Conservation (phyloP, 257 asterid genomes). For the Jasminum sambac region DNA sequence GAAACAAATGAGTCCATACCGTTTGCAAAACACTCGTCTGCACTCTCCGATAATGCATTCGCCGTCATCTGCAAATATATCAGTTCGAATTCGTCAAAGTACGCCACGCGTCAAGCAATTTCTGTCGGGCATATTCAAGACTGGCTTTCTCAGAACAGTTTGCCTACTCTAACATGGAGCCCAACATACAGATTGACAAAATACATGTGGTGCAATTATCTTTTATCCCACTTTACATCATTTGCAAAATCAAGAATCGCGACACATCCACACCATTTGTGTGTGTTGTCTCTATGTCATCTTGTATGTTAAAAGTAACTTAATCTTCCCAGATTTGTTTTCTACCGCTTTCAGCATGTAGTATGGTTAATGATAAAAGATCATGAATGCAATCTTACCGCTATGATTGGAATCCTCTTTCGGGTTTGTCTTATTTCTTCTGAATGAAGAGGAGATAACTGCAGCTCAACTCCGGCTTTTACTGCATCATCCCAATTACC, state of each 20-base stretch:
- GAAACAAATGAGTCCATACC: constrained; percentile 96
- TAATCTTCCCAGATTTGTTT: background rate
- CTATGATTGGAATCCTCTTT: constrained; percentile 67
- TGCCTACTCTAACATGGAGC: no score
- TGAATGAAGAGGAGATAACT: constrained; percentile 32
- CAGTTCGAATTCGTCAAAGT: background rate
- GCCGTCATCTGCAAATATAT: constrained; percentile 84
- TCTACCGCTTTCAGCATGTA: background rate
- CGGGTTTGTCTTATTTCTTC: constrained; percentile 28
- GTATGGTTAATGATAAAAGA: background rate
- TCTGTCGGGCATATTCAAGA: background rate
- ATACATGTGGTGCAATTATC: no score
- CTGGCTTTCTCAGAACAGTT: background rate
- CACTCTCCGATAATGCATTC: constrained; percentile 79
- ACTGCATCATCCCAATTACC: constrained; percentile 84
- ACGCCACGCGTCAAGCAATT: background rate
- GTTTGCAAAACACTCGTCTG: constrained; percentile 81
- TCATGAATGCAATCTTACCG: constrained; percentile 44
- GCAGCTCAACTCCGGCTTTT: constrained; percentile 64
- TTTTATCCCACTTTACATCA: no score
- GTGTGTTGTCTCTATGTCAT: no score
- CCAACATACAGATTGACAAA: no score
- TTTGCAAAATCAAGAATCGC: no score
- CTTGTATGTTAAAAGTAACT: no score
- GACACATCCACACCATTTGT: no score